Base-by-base conservation (phyloP, 306 rosid species). In the apple (Malus domestica) region DNA sequence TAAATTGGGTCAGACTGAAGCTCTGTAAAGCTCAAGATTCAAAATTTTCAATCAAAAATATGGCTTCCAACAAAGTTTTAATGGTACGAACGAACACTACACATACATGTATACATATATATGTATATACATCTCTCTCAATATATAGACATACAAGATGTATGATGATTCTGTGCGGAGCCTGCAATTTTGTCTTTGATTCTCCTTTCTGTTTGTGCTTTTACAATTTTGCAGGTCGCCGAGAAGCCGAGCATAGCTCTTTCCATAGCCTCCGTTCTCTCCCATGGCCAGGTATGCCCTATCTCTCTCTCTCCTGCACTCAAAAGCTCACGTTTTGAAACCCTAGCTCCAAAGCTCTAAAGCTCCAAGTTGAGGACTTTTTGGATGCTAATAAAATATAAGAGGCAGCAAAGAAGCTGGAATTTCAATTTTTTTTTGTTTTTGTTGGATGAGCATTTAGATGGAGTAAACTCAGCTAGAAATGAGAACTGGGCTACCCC, bases 211-310 rank as follows among this genome's bases (percentile, higher is more conserved):
- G 22, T 15, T 30, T 63, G 22, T 29, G n/a, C 30, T 66, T 38
- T 45, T 72, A 65, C 46, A 44, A 67, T 73, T 49, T 79, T 82
- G 30, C 80, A 93, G 97, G 98, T 94, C 3, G 96, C 95, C 14
- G 97, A 94, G 91, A 94, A 94, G 85, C 98, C 97, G 33, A 94
- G 97, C 86, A 94, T 94, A 78, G 93, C 98, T 79, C 88, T 87
- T 67, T 89, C 97, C 25, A 89, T 94, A 73, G 95, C 98, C 45
- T 70, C 89, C 42, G 90, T 81, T 67, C 97, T 94, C 82, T 94
- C 98, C 57, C 90, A 30, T 51, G 86, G 93, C 61, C 88, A 86
- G 85, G 98, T 91, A 80, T 62, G 52, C 45, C 11, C 54, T 14
- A 45, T 33, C 71, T 68, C 52, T 35, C 60, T 57, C 35, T 68